phyloP scores from a whole-genome alignment of 345 rosid species.

The Abelmoschus esculentus region DNA sequence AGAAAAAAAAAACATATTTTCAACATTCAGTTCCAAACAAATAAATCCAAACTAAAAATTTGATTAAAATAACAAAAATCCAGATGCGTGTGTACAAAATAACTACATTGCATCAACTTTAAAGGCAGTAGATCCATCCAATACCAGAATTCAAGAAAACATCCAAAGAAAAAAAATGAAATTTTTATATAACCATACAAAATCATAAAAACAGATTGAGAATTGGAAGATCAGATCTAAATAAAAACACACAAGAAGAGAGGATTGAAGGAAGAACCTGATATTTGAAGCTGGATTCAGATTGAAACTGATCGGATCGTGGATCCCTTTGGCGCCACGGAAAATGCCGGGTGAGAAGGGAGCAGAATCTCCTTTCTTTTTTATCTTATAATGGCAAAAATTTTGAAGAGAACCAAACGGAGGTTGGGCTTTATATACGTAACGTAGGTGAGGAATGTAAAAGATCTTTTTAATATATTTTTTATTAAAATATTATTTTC shows the following conservation, averaged over 20 bases:
- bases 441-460: no score
- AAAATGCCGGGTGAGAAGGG: background rate
- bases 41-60: background rate
- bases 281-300: background rate
- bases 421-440: no score
- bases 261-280: background rate
- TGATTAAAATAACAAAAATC: background rate
- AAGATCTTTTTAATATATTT: no score
- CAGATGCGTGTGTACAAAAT: background rate
- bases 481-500: no score
- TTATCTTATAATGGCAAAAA: no score
- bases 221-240: background rate
- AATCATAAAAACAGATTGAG: background rate
- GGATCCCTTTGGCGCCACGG: background rate
- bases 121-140: constrained; percentile 5
- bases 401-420: no score
- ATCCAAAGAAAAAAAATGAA: background rate
- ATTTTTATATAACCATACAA: background rate
- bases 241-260: background rate
- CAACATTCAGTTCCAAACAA: background rate
- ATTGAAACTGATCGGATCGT: constrained; percentile 2
- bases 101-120: background rate
- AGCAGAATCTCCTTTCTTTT: no score
- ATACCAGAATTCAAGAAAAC: background rate
- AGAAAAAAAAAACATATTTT: no score